Percentiles rank a stretch among this genome's conserved stretches.
These are phyloP conservation scores for Chlamydomonas eustigma DNA, from an alignment of 139 green algal species.

Conservation along the genomic window DNA sequence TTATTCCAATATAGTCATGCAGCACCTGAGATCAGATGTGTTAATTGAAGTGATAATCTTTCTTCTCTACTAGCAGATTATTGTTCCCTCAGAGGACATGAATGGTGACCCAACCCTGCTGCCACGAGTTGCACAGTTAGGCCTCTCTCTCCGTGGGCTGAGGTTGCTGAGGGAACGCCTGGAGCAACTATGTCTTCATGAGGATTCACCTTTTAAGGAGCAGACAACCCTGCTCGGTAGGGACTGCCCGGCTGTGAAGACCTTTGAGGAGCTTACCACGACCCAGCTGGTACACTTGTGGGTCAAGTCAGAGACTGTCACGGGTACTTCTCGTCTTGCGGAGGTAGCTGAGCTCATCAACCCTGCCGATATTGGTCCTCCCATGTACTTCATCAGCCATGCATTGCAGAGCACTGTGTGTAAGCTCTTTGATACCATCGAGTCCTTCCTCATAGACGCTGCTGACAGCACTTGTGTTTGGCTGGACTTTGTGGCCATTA, in stretches of 20 bases:
- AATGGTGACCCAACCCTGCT: too few relatives aligned
- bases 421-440: slow-evolving; percentile 19
- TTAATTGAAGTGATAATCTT: too few relatives aligned
- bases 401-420: slow-evolving; percentile 2
- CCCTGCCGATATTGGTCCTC: neutral
- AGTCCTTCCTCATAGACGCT: slow-evolving; percentile 3
- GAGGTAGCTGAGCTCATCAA: neutral
- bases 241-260: neutral
- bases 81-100: neutral
- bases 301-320: too few relatives aligned
- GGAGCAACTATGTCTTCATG: neutral
- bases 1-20: too few relatives aligned
- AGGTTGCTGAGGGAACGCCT: neutral
- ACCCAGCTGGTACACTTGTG: neutral
- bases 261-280: neutral
- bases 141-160: neutral
- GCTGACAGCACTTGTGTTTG: slow-evolving; percentile 8
- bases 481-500: slow-evolving; percentile 29
- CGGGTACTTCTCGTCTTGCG: too few relatives aligned
- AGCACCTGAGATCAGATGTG: too few relatives aligned
- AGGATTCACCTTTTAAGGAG: neutral
- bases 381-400: slow-evolving; percentile 19
- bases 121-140: neutral
- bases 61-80: too few relatives aligned
- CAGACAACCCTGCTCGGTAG: neutral